Conservation (phyloP, 371 early-diverging fungal genomes). For the Mortierella sp. region DNA sequence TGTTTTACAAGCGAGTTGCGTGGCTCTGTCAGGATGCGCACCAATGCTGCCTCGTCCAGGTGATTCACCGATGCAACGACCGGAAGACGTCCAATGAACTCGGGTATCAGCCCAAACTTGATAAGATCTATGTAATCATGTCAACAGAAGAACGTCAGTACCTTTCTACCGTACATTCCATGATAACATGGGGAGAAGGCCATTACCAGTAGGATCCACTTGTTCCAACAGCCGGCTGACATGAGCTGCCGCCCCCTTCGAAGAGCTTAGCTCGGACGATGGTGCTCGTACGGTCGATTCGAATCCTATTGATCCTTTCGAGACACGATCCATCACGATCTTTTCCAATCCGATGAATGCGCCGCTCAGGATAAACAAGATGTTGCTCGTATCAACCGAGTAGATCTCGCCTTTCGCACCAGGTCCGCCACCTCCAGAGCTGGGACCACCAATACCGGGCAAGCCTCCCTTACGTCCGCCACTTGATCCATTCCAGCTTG, state of each 20-base stretch:
- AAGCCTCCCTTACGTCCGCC: constrained; percentile 55
- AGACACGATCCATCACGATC: constrained; percentile 78
- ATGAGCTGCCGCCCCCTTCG: constrained; percentile 30
- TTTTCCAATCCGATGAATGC: constrained; percentile 93
- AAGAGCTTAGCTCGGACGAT: constrained; percentile 27
- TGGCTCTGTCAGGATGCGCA: constrained; percentile 86
- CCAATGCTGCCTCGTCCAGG: constrained; percentile 75
- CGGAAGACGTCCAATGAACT: constrained; percentile 90
- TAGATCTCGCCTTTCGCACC: constrained; percentile 82
- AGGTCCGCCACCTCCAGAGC: constrained; percentile 55
- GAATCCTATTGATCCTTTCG: constrained; percentile 86
- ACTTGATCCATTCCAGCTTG: constrained; percentile 52
- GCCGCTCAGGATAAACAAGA: constrained; percentile 90
- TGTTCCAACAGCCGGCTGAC: constrained; percentile 61
- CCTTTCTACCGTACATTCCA: too few species aligned
- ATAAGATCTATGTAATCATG: constrained; percentile 71
- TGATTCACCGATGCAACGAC: constrained; percentile 86
- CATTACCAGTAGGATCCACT: constrained; percentile 75
- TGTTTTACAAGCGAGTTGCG: constrained; percentile 87
- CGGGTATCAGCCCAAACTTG: constrained; percentile 91
- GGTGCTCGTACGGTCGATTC: constrained; percentile 65
- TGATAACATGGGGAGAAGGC: not conserved
- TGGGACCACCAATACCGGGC: constrained; percentile 59
- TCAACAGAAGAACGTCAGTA: not conserved
- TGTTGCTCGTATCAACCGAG: constrained; percentile 91